Evolutionary conservation across 805 yeast genomes (phyloP).

Genomic region (Saturnispora sekii): DNA sequence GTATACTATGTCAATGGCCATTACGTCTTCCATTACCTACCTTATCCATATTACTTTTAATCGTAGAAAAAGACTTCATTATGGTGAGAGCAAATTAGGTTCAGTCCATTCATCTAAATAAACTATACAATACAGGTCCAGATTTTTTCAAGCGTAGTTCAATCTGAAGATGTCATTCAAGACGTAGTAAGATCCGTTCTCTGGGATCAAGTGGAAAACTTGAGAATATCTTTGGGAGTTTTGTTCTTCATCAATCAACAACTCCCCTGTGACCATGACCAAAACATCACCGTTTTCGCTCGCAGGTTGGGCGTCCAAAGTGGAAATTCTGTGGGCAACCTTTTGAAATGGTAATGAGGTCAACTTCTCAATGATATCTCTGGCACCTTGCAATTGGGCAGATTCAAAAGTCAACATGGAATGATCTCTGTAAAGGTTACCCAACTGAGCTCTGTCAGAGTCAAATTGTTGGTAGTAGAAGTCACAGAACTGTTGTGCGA

Average conservation of each 20-base stretch:
- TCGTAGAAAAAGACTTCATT: too few relatives aligned
- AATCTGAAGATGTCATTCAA: slow-evolving; percentile 96
- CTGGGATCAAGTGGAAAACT: slow-evolving; percentile 94
- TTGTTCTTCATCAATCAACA: slow-evolving; percentile 86
- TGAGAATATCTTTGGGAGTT: slow-evolving; percentile 96
- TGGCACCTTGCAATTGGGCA: slow-evolving; percentile 89
- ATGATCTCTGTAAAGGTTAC: slow-evolving; percentile 56
- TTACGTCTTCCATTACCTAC: too few relatives aligned
- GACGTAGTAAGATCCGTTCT: slow-evolving; percentile 82
- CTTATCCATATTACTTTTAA: too few relatives aligned
- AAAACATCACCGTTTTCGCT: slow-evolving; percentile 86
- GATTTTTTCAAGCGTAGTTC: slow-evolving; percentile 50
- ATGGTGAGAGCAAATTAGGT: too few relatives aligned
- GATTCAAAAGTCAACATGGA: slow-evolving; percentile 97
- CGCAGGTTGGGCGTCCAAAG: slow-evolving; percentile 97
- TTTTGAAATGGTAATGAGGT: slow-evolving; percentile 83
- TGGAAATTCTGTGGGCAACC: slow-evolving; percentile 87
- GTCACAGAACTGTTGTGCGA: slow-evolving; percentile 69
- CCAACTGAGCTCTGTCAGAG: slow-evolving; percentile 77
- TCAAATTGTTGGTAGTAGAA: slow-evolving; percentile 95
- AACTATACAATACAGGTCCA: neutral
- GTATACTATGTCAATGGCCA: neutral
- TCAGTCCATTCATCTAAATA: neutral
- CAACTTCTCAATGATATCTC: slow-evolving; percentile 86
- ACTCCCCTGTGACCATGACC: slow-evolving; percentile 96